Evolutionary conservation across 1,139 yeast genomes (phyloP), one percentile per base, ranked within the genome.

Genomic region (Casaregolazyma lundiana): DNA sequence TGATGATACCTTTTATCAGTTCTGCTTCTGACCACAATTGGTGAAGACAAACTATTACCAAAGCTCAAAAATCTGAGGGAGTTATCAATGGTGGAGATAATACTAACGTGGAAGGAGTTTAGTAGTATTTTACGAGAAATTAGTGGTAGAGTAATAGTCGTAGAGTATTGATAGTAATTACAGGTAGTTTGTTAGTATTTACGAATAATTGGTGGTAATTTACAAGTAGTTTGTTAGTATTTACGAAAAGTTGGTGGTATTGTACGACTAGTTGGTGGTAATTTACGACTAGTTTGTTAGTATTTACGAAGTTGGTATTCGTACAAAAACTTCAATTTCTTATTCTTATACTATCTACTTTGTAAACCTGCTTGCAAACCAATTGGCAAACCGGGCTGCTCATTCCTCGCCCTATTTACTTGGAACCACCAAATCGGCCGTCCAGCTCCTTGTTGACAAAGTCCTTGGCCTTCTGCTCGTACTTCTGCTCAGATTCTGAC

Each of bases 1-100:
- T 44, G 53, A 52, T 51, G 54, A 50, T 43, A 48, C 20, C 39
- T 40, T 29, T 34, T 40, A 46, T 80, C 92, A 84, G 92, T 84
- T 84, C 92, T 84, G 92, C 92, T 84, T 84, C 92, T 84, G 92
- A 84, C 75, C 78, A 72, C 71, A 64, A 59, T 56, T 65, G 66
- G 68, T 77, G 90, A 83, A 83, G 90, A 83, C 72, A 32, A 81
- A 72, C 75, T 49, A 62, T 40, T 66, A 71, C 77, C 76, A 73
- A 67, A 67, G 62, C 67, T 65, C 61, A 55, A 11, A 49, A 49
- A 49, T 58, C 61, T 52, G 53, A 48, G 13, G 37, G 37, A 38
- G 16, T 26, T 7, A 7, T 26, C 4, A 13, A 26, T 9, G 2
- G 13, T 6, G 6, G 11, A 11, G 30, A 26, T 11, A n/a, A n/a